These are phyloP conservation scores for Elaphomyces granulatus DNA, from an alignment of 495 filamentous ascomycete genomes.

Conservation along the genomic window DNA sequence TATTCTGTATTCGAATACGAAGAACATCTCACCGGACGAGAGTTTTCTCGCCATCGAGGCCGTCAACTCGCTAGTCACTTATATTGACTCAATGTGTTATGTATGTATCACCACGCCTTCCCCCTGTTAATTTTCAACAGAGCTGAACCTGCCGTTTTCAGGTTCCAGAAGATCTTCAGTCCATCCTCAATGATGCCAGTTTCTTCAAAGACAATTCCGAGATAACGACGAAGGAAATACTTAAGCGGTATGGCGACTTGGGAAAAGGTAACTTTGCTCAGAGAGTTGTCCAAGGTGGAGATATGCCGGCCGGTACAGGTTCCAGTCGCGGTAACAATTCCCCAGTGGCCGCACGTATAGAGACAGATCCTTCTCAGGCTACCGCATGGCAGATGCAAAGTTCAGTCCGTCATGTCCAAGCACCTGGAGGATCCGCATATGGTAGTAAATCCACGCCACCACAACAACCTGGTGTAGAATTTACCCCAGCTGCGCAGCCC, in stretches of 20 bases:
- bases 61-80: slow-evolving; percentile 75
- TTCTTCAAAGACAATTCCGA: slow-evolving; percentile 72
- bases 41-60: slow-evolving; percentile 89
- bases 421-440: slow-evolving; percentile 32
- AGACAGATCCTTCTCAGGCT: slow-evolving; percentile 60
- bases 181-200: slow-evolving; percentile 65
- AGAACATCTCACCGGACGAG: slow-evolving; percentile 55
- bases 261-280: slow-evolving; percentile 41
- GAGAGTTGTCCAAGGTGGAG: slow-evolving; percentile 41
- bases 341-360: slow-evolving; percentile 42
- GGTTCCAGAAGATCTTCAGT: slow-evolving; percentile 86
- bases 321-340: slow-evolving; percentile 25
- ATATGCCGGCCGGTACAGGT: slow-evolving; percentile 35
- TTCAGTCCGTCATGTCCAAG: slow-evolving; percentile 64
- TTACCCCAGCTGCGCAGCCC: slow-evolving; percentile 13
- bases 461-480: slow-evolving; percentile 14
- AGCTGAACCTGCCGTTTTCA: slow-evolving; percentile 25
- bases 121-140: slow-evolving; percentile 6
- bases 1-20: slow-evolving; percentile 64
- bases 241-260: slow-evolving; percentile 76
- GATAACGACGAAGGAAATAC: slow-evolving; percentile 91
- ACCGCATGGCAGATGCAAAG: slow-evolving; percentile 66
- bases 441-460: slow-evolving; percentile 16
- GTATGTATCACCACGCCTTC: no score
- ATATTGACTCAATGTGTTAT: slow-evolving; percentile 92